Evolutionary conservation across 495 filamentous ascomycete species (phyloP), one percentile per base, ranked within the genome.

Genomic region (Neurospora sp.): DNA sequence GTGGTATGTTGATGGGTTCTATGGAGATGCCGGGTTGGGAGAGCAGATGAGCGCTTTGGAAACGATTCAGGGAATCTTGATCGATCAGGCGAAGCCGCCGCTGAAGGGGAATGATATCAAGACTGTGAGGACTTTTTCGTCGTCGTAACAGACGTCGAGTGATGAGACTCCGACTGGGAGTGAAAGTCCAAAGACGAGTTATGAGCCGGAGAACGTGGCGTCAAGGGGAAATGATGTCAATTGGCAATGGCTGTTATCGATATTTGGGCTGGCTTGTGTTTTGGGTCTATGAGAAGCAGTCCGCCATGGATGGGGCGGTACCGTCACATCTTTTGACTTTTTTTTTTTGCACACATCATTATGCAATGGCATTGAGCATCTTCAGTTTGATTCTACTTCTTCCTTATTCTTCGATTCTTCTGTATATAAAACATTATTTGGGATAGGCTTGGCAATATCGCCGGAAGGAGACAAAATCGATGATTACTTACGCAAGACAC

Each of bases 21-120:
- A 94, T 75, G 88, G 86, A 2, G 80, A 80, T 16, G 77, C 76
- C 10, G 90, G 91, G 3, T 80, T 93, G n/a, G 91, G 92, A 0
- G 88, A 93, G 83, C 88, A 93, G 79, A 88, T 94, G 87, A 87
- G 85, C 49, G 92, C 90, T 2, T 82, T 95, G 49, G 88, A 91
- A 77, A 88, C 91, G 27, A 84, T 95, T 7, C 87, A 91, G 78
- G 88, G 89, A 3, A 80, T 87, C 10, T 77, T 91, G 4, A 80
- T 84, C 7, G 74, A 77, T 12, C 69, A 82, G 42, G 82, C 84
- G 4, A 49, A 72, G 10, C 77, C 77, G 39, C 85, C 85, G 4
- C 76, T 84, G 18, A 83, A 80, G 75, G 82, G 79, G 3, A 80
- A 81, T 37, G 77, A 86, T 66, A 86, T 87, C 76, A 82, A 83